A percentile compares a stretch with the other conserved stretches of the same genome.
Evolutionary conservation across 495 filamentous ascomycete genomes (phyloP).

Genomic region (Geoglossum glabrum): DNA sequence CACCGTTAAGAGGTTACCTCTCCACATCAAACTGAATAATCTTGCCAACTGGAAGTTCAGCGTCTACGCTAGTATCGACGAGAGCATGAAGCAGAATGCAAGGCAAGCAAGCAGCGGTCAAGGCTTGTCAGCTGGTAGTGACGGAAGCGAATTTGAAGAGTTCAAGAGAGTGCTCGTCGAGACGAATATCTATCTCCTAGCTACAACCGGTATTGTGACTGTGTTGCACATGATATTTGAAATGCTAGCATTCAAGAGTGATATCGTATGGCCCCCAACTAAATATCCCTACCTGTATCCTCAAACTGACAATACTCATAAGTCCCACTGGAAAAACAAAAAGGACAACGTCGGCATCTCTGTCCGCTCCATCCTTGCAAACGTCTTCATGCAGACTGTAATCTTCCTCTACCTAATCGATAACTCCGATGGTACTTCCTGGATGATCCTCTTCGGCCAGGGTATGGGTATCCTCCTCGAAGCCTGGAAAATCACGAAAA

Average conservation of each 20-base stretch:
- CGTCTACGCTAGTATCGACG: constrained; percentile 64
- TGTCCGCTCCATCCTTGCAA: constrained; percentile 85
- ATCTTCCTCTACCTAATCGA: constrained; percentile 98
- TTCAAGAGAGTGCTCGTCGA: constrained; percentile 87
- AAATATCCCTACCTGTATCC: not conserved
- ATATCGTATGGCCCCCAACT: constrained; percentile 38
- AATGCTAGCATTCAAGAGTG: constrained; percentile 88
- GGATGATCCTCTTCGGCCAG: constrained; percentile 95
- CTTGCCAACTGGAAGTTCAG: constrained; percentile 81
- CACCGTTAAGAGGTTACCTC: constrained; percentile 65
- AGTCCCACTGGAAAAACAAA: constrained; percentile 92
- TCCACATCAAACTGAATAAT: constrained; percentile 70
- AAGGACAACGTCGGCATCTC: constrained; percentile 95
- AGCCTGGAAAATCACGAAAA: constrained; percentile 97
- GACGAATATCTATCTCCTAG: constrained; percentile 80
- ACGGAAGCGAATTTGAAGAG: constrained; percentile 78
- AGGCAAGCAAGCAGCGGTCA: constrained; percentile 44
- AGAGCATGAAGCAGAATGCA: constrained; percentile 63
- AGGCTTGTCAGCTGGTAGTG: constrained; percentile 38
- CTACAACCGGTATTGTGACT: constrained; percentile 62
- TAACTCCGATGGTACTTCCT: constrained; percentile 90
- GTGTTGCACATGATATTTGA: constrained; percentile 91
- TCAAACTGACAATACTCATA: not conserved
- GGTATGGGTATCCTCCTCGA: constrained; percentile 86
- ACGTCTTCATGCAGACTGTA: constrained; percentile 91